Evolutionary conservation across 257 asterid genomes (phyloP).

Genomic region (Solanum infundibuliforme): DNA sequence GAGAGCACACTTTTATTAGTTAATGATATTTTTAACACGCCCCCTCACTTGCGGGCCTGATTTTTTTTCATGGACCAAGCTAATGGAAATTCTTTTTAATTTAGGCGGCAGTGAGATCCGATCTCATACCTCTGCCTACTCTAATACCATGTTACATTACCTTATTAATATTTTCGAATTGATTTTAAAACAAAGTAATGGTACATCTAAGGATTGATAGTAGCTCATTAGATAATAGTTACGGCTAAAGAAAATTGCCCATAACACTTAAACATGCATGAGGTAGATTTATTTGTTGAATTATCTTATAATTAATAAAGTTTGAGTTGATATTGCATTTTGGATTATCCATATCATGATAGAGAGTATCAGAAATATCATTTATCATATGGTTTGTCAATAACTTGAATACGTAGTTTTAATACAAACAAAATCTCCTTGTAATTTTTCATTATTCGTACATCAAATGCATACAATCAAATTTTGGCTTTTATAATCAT

Average conservation of each 20-base stretch:
- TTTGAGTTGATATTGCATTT: neutral
- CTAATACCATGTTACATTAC: too few species aligned
- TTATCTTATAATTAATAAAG: neutral
- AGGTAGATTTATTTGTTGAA: too few species aligned
- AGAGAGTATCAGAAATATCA: neutral
- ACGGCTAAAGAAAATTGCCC: too few species aligned
- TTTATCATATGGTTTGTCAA: neutral
- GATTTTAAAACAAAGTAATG: neutral
- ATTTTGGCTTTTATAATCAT: neutral
- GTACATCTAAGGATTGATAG: neutral
- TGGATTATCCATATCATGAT: neutral
- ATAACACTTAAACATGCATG: too few species aligned
- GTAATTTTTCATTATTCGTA: neutral
- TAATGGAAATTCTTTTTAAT: too few species aligned
- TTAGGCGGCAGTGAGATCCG: accelerated
- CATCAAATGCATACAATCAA: neutral
- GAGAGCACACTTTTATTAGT: too few species aligned
- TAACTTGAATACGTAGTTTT: neutral
- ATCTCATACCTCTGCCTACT: too few species aligned
- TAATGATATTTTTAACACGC: too few species aligned
- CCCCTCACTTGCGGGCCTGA: too few species aligned
- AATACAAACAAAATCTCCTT: neutral
- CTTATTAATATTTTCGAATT: neutral
- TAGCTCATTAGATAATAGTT: too few species aligned
- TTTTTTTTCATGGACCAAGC: too few species aligned